phyloP scores from a whole-genome alignment of 2,329 filamentous ascomycete genomes.

The Colletotrichum somersetense region DNA sequence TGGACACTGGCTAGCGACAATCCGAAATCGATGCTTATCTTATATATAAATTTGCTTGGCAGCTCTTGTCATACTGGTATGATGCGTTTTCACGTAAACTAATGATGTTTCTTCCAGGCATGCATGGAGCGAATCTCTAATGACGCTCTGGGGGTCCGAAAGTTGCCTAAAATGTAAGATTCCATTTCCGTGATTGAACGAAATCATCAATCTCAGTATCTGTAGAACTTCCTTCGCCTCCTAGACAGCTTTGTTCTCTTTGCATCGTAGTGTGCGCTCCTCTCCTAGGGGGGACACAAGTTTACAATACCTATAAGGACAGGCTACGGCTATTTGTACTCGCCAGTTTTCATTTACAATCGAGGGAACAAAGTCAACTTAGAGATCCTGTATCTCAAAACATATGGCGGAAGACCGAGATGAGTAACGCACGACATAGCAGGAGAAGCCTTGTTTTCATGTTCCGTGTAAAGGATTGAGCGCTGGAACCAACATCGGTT shows the following conservation, averaged over 20 bases:
- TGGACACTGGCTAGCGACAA: neutral
- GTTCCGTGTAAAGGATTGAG: too few species aligned
- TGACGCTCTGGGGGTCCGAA: neutral
- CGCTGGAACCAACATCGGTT: too few species aligned
- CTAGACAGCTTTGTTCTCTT: neutral
- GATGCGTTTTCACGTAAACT: neutral
- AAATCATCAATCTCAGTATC: neutral
- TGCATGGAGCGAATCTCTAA: neutral
- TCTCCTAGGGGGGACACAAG: rapidly evolving
- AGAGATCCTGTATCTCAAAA: too few species aligned
- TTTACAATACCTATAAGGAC: neutral
- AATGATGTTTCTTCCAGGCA: neutral
- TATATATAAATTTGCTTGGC: neutral
- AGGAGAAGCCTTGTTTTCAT: too few species aligned
- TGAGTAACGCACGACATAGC: too few species aligned
- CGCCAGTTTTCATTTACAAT: too few species aligned
- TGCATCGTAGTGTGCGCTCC: neutral
- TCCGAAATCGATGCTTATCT: neutral
- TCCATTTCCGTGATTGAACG: neutral
- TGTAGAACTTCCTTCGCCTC: neutral
- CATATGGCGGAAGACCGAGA: too few species aligned
- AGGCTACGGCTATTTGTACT: too few species aligned
- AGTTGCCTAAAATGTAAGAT: neutral
- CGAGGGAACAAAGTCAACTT: too few species aligned
- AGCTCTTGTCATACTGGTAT: neutral